A percentile compares a stretch with the other conserved stretches of the same genome.
Conservation (phyloP, 352 stramenopile genomes). For the Phytophthora pini region DNA sequence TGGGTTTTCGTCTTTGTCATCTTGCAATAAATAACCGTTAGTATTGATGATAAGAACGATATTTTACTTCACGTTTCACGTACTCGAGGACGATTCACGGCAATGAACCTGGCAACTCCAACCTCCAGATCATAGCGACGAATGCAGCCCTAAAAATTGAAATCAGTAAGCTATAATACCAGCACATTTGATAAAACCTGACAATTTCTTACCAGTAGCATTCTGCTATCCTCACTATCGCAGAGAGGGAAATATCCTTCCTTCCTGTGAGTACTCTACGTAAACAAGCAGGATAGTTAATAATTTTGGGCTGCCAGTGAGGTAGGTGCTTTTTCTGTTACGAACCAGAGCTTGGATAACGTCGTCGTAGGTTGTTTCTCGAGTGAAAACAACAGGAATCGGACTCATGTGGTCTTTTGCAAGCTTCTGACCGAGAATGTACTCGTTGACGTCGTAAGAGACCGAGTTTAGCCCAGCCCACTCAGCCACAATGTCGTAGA, state of each 20-base stretch:
- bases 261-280: conserved; percentile 65
- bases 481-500: conserved; percentile 87
- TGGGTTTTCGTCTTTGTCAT: conserved; percentile 52
- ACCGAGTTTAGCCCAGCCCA: conserved; percentile 78
- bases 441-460: conserved; percentile 85
- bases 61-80: neutral
- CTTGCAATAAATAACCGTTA: conserved; percentile 26
- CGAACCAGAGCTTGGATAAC: conserved; percentile 69
- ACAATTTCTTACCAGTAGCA: conserved; percentile 51
- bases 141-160: conserved; percentile 56
- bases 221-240: conserved; percentile 52
- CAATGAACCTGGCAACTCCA: conserved; percentile 76
- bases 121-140: conserved; percentile 79
- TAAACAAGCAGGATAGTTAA: neutral
- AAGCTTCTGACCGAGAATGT: conserved; percentile 73
- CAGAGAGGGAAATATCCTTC: conserved; percentile 85
- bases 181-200: neutral
- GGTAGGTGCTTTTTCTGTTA: neutral
- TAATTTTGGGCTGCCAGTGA: too few species aligned
- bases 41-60: neutral
- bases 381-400: conserved; percentile 66
- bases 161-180: neutral
- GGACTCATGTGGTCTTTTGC: conserved; percentile 74
- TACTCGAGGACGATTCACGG: conserved; percentile 68
- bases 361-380: conserved; percentile 79